Conservation (phyloP, 129 eudicot species). For the Rutidosis leptorrhynchoides region DNA sequence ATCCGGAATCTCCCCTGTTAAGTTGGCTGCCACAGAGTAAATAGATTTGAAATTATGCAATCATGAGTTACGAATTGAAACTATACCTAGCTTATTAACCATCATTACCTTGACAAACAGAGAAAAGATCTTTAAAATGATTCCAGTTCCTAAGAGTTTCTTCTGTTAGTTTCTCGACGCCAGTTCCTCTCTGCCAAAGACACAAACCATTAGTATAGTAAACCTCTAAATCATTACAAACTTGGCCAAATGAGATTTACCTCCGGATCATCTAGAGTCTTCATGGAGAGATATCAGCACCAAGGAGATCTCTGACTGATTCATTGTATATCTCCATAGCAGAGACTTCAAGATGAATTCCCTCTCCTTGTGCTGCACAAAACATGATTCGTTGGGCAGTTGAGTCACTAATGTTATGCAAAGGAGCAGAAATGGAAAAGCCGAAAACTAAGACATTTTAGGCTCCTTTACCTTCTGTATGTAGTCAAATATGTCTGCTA, state of each 20-base stretch:
- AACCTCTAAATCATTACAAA: too few species aligned
- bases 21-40: constrained; percentile 98
- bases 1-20: constrained; percentile 85
- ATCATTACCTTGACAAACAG: constrained; percentile 88
- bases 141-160: constrained; percentile 75
- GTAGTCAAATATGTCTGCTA: constrained; percentile 83
- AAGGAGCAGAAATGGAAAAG: background rate
- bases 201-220: too few species aligned
- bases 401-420: constrained; percentile 6
- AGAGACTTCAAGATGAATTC: constrained; percentile 75
- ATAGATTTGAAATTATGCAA: too few species aligned
- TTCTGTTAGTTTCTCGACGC: constrained; percentile 89
- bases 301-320: constrained; percentile 89
- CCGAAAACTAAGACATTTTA: constrained; percentile 18
- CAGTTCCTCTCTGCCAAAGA: constrained; percentile 82
- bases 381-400: too few species aligned
- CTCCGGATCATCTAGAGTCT: constrained; percentile 99
- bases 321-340: constrained; percentile 99
- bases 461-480: constrained; percentile 82
- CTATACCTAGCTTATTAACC: too few species aligned
- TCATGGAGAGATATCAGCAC: constrained; percentile 62
- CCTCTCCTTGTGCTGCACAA: constrained; percentile 80
- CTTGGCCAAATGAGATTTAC: constrained; percentile 32
- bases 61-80: too few species aligned
- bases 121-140: constrained; percentile 78